These are phyloP conservation scores for Plectosphaerella sp. DNA, from an alignment of 2,329 filamentous ascomycete species.

Conservation along the genomic window DNA sequence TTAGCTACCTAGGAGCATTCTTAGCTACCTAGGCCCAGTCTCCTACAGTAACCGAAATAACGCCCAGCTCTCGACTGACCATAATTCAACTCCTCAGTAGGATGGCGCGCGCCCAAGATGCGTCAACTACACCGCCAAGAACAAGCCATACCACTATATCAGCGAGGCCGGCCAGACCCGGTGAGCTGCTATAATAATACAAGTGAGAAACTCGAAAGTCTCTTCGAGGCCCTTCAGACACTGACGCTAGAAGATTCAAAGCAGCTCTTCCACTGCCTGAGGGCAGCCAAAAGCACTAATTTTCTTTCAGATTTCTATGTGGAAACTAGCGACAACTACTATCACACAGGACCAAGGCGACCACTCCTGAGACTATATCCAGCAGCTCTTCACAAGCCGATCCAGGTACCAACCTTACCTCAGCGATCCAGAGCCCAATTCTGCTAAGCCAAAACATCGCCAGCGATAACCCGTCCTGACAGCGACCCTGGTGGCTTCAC, in stretches of 20 bases:
- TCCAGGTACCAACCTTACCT: background rate
- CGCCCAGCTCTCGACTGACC: too few relatives aligned
- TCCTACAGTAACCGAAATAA: background rate
- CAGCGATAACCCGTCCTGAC: too few relatives aligned
- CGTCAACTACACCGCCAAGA: conserved; percentile 18
- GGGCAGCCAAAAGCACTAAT: conserved; percentile 4
- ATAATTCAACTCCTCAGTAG: conserved; percentile 16
- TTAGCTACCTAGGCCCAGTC: too few relatives aligned
- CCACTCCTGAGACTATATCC: background rate
- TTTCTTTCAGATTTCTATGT: background rate
- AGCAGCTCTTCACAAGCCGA: background rate
- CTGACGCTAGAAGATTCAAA: conserved; percentile 17
- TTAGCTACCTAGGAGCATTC: too few relatives aligned
- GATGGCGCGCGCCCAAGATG: conserved; percentile 25
- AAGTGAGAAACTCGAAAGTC: conserved; percentile 20
- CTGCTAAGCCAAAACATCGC: background rate
- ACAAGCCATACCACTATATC: conserved; percentile 21
- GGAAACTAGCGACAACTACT: background rate
- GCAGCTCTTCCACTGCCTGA: conserved; percentile 16
- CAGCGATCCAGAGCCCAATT: background rate
- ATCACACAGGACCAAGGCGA: background rate
- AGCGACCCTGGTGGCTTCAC: too few relatives aligned
- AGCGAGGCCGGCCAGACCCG: conserved; percentile 23
- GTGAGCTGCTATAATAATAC: conserved; percentile 21
- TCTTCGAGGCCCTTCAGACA: conserved; percentile 18